A percentile compares a stretch with the other conserved stretches of the same genome.
phyloP scores from a whole-genome alignment of 2,329 filamentous ascomycete genomes.

The Colletotrichum liaoningense region DNA sequence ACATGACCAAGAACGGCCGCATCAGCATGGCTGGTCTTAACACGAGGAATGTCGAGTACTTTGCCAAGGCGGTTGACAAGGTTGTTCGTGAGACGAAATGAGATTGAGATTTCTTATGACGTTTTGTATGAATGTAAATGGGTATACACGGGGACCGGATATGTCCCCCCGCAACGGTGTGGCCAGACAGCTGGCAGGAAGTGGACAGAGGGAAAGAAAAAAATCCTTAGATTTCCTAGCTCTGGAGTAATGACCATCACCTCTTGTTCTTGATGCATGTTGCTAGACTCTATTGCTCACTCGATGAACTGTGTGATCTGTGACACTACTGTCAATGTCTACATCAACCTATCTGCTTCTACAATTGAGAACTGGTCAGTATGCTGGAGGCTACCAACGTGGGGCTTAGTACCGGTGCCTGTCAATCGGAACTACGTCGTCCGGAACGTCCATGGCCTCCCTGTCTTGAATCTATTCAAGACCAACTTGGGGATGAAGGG shows the following conservation, averaged over 20 bases:
- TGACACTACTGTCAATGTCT: neutral
- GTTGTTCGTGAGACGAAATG: constrained; percentile 71
- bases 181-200: constrained; percentile 14
- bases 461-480: too few relatives aligned
- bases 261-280: neutral
- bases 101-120: neutral
- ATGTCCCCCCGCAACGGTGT: neutral
- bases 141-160: neutral
- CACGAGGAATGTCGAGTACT: constrained; percentile 90
- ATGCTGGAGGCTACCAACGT: too few relatives aligned
- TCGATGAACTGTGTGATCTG: neutral
- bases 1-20: constrained; percentile 97
- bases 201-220: constrained; percentile 9
- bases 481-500: too few relatives aligned
- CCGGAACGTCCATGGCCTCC: too few relatives aligned
- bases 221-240: constrained; percentile 20
- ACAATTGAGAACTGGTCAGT: too few relatives aligned
- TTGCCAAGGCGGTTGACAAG: constrained; percentile 88
- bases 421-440: too few relatives aligned
- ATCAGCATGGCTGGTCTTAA: constrained; percentile 99
- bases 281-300: neutral
- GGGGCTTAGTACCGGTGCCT: too few relatives aligned
- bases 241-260: constrained; percentile 19
- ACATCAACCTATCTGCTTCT: too few relatives aligned
- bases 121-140: neutral